These are phyloP conservation scores for Aurantiochytrium sp. DNA, from an alignment of 108 stramenopile genomes.

Conservation along the genomic window DNA sequence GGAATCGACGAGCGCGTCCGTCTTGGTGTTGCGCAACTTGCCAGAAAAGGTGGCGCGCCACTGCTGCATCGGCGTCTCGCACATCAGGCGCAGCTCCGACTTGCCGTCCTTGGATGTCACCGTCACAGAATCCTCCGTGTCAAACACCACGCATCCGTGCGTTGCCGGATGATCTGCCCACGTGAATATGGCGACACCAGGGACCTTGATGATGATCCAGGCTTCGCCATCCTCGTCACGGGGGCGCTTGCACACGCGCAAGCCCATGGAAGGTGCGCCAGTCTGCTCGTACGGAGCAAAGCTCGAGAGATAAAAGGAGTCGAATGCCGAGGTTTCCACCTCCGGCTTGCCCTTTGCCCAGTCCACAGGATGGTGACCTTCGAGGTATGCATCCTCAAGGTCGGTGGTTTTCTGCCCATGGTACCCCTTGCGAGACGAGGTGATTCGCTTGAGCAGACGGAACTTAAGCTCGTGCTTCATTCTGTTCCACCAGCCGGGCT, in stretches of 20 bases:
- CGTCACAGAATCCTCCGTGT: neutral
- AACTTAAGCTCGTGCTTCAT: neutral
- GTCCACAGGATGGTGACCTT: neutral
- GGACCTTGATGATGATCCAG: neutral
- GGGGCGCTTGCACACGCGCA: neutral
- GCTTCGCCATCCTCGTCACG: neutral
- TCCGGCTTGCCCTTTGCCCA: neutral
- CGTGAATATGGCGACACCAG: neutral
- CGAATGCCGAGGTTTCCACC: neutral
- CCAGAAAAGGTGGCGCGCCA: neutral
- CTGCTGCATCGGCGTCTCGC: neutral
- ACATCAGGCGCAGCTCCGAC: neutral
- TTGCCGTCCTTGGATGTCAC: neutral
- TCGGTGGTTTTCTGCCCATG: neutral
- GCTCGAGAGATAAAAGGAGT: neutral
- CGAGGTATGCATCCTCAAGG: neutral
- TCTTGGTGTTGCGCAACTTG: neutral
- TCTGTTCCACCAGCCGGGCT: neutral
- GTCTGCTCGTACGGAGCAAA: neutral
- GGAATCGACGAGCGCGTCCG: neutral
- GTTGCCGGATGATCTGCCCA: neutral
- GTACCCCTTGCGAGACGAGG: neutral
- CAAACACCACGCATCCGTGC: neutral
- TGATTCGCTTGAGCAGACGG: neutral
- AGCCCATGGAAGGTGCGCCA: neutral